Evolutionary conservation across 257 asterid genomes (phyloP), one percentile per base, ranked within the genome.

Genomic region (Dorcoceras hygrometricum): DNA sequence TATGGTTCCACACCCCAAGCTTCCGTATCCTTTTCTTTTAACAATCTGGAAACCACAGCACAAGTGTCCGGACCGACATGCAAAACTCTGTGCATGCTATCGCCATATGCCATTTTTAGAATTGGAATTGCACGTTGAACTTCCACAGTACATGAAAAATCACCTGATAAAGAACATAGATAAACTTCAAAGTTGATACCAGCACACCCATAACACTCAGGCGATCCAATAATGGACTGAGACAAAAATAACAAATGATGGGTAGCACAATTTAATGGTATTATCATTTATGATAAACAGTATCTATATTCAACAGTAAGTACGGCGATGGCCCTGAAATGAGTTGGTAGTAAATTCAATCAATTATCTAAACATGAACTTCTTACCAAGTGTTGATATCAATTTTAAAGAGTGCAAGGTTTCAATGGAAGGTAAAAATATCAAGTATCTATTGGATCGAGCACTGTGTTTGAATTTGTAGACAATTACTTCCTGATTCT

Each of bases 11-110:
- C 64, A 16, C 89, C 89, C 73, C 81, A 80, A 59, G 80, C 86
- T 76, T 83, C 86, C 46, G 72, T 78, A 32, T 77, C 84, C 23
- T 73, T 80, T 57, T 76, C 84, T 65, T 29, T 73, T 26, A 73
- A 54, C 64, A 83, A 69, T 66, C 73, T 72, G 27, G 83, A 73
- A 70, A 83, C 82, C 56, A 83, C 75, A 3, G 84, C 78, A 66
- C 88, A 83, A 18, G 79, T 66, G 76, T 81, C 83, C 2, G 86
- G 88, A 60, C 88, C 88, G 51, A 83, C 84, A 28, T 83, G 89
- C 75, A 83, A 62, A 56, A 83, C 83, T 72, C 68, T 83, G 71
- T 65, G 86, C 84, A 83, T 78, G 71, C 77, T 80, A 66, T 76
- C 79, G 9, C 84, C 84, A 34, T 83, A 80, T 36, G 82, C 82